Percentiles rank a stretch among this genome's conserved stretches.
Conservation (phyloP, 75 land plant genomes). For the Chamaecyparis obtusa region DNA sequence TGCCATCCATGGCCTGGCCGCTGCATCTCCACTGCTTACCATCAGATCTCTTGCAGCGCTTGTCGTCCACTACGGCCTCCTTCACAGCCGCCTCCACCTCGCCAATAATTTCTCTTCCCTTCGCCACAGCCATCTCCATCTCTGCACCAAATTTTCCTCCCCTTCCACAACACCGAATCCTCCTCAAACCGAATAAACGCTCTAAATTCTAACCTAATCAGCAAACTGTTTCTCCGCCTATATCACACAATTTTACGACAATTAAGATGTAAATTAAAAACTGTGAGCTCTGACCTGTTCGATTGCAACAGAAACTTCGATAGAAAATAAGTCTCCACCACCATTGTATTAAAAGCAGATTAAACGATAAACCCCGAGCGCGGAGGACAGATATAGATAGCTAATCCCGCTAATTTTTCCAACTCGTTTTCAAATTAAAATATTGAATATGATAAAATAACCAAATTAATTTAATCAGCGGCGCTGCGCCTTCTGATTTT, state of each 20-base stretch:
- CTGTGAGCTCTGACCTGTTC: neutral
- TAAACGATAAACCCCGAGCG: neutral
- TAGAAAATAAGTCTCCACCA: neutral
- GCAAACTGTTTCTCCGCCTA: neutral
- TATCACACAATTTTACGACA: neutral
- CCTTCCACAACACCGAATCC: neutral
- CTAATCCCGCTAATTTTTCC: neutral
- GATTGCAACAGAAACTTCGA: neutral
- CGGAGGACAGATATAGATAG: neutral
- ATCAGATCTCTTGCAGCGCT: slow-evolving; percentile 8
- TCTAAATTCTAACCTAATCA: neutral
- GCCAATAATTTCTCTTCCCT: neutral
- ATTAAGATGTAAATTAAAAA: neutral
- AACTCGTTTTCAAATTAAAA: neutral
- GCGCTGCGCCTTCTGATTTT: neutral
- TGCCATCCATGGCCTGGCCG: neutral
- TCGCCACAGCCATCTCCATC: neutral
- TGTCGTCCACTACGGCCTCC: slow-evolving; percentile 1
- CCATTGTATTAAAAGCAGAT: neutral
- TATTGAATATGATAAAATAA: neutral
- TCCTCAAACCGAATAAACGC: neutral
- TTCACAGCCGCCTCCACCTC: neutral
- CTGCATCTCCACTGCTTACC: slow-evolving; percentile 20
- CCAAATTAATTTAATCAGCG: neutral
- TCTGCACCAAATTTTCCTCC: neutral